Conservation (phyloP, 2,329 filamentous ascomycete species). For the Penicillium sp. region DNA sequence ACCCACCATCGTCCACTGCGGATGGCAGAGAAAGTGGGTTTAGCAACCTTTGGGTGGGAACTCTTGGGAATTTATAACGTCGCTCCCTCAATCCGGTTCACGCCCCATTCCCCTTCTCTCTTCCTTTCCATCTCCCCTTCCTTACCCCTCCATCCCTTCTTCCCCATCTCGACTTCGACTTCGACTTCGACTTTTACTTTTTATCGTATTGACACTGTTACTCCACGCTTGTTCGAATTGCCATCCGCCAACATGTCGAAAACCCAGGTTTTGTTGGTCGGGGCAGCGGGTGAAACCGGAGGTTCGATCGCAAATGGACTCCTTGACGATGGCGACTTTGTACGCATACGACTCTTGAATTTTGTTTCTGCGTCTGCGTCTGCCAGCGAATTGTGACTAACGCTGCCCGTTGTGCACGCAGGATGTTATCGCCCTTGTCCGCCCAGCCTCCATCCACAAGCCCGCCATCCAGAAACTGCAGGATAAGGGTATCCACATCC, state of each 20-base stretch:
- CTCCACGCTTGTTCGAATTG: slow-evolving; percentile 4
- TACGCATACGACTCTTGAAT: slow-evolving; percentile 18
- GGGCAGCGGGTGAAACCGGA: slow-evolving; percentile 46
- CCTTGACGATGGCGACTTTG: slow-evolving; percentile 34
- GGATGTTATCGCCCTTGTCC: slow-evolving; percentile 55
- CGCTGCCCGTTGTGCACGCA: slow-evolving; percentile 23
- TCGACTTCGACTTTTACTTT: too few relatives aligned
- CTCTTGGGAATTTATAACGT: slow-evolving; percentile 39
- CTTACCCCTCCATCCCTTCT: slow-evolving; percentile 4
- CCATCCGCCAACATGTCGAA: slow-evolving; percentile 37
- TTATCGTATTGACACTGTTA: too few relatives aligned
- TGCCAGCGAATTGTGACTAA: slow-evolving; percentile 1
- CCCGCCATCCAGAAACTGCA: slow-evolving; percentile 47
- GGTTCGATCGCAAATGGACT: slow-evolving; percentile 44
- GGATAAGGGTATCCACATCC: slow-evolving; percentile 50
- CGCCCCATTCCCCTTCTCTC: slow-evolving; percentile 12
- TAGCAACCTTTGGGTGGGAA: slow-evolving; percentile 33
- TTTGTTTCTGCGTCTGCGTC: background rate
- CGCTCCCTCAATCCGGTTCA: slow-evolving; percentile 32
- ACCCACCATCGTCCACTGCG: slow-evolving; percentile 37
- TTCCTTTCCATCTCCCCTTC: slow-evolving; percentile 11
- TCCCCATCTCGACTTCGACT: background rate
- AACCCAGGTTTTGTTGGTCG: slow-evolving; percentile 43
- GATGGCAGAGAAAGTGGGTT: slow-evolving; percentile 39
- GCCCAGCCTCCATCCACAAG: slow-evolving; percentile 54